These are phyloP conservation scores for Microbotryum lychnidis-dioicae DNA, from an alignment of 1,284 basidiomycete genomes.

Conservation along the genomic window DNA sequence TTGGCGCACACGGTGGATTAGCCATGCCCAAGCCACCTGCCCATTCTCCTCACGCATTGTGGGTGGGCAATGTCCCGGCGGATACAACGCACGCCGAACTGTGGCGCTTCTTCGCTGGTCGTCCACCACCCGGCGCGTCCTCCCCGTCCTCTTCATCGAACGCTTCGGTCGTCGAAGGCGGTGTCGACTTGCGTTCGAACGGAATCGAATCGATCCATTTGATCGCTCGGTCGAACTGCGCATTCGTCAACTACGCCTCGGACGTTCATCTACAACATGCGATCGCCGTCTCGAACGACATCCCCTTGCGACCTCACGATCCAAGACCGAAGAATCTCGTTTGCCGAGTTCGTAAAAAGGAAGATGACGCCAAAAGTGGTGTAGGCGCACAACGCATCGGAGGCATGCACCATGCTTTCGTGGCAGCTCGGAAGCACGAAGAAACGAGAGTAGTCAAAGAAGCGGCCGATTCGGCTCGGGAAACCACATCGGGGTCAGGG, in stretches of 20 bases:
- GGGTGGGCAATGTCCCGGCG: conserved; percentile 71
- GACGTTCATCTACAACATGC: conserved; percentile 27
- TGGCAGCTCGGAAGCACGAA: conserved; percentile 44
- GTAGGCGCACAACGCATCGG: conserved; percentile 83
- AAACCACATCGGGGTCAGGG: conserved; percentile 10
- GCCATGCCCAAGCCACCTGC: conserved; percentile 32
- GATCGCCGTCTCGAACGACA: conserved; percentile 21
- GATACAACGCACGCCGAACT: conserved; percentile 82
- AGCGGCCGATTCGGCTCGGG: conserved; percentile 13
- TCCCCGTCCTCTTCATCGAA: conserved; percentile 6
- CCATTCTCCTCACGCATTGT: conserved; percentile 30
- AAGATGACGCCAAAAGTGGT: conserved; percentile 80
- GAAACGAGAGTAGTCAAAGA: conserved; percentile 12
- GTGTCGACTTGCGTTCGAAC: conserved; percentile 36
- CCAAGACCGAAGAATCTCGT: conserved; percentile 21
- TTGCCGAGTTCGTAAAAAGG: conserved; percentile 56
- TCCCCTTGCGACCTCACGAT: conserved; percentile 22
- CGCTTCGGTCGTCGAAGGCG: neutral
- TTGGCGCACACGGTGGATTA: neutral
- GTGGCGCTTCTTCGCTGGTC: conserved; percentile 68
- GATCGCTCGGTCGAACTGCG: conserved; percentile 79
- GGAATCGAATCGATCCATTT: conserved; percentile 83
- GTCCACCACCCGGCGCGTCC: conserved; percentile 33
- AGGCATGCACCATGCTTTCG: conserved; percentile 72
- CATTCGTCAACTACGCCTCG: conserved; percentile 31